Base-by-base conservation (phyloP, 176 grass and related monocot genomes). In the Phragmites australis region DNA sequence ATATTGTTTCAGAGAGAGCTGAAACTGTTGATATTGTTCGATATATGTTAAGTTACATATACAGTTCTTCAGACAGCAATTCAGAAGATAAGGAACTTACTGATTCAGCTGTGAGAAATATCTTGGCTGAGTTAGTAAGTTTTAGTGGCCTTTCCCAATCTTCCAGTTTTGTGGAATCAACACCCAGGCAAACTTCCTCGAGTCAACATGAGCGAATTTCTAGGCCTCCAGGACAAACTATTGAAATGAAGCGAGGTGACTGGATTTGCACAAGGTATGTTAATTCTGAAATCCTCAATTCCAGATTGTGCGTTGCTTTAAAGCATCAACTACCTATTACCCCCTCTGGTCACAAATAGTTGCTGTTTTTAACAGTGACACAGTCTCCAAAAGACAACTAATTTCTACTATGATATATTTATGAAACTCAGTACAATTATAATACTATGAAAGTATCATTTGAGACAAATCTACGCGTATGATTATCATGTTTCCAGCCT, bases 251-350 rank as follows among this genome's bases (percentile, higher is more conserved):
- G 86, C 78, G 85, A 85, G 95, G 96, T 78, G 90, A 95, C 37
- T 95, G 96, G 96, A 87, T 95, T 82, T 99, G 96, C 73, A 73
- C 85, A 80, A 95, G 81, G 96, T 95, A 82, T 84, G 83, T 26
- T 82, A 41, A 37, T 73, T 65, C 9, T 50, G 11, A 5, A 15
- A 45, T 84, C 80, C 25, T 77, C 15, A 22, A 53, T 46, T 40
- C 31, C 46, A 54, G 19, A 32, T 31, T 74, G 31, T 26, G 43
- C 44, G 17, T 72, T 49, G 39, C 42, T 50, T 32, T 64, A 19
- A 46, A 30, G 31, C 9, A 25, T 54, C 15, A 47, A 26, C 0
- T 64, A 41, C 60, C 16, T 19, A 56, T 46, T 50, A 37, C 34
- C 5, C 34, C 34, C 34, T 37, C 5, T 37, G 34, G 34, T 37